These are phyloP conservation scores for Penicillium waksmanii DNA, from an alignment of 495 filamentous ascomycete species.

Conservation along the genomic window DNA sequence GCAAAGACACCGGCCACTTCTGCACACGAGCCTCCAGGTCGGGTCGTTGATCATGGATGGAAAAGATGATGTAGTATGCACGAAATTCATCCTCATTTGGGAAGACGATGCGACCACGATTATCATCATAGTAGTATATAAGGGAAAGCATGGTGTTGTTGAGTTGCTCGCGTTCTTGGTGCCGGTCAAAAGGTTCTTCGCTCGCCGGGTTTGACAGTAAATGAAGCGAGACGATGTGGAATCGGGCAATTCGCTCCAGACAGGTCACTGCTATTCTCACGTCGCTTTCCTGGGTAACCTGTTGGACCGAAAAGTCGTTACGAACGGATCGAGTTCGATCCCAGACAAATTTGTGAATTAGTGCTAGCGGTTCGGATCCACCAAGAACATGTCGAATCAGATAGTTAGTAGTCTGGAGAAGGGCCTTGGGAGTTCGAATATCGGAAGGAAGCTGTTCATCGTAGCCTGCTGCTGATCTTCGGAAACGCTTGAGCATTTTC, in stretches of 20 bases:
- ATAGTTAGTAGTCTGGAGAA: conserved; percentile 80
- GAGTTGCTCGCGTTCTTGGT: conserved; percentile 93
- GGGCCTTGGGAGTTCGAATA: conserved; percentile 75
- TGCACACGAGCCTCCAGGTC: conserved; percentile 76
- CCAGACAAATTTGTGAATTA: conserved; percentile 88
- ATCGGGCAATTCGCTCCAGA: conserved; percentile 86
- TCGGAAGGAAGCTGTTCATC: conserved; percentile 92
- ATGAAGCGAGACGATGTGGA: conserved; percentile 88
- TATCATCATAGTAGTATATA: conserved; percentile 86
- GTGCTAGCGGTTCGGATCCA: conserved; percentile 62
- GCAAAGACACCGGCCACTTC: conserved; percentile 64
- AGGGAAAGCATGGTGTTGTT: conserved; percentile 85
- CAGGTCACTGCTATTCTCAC: conserved; percentile 75
- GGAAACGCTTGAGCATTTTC: conserved; percentile 83
- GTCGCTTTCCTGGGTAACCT: conserved; percentile 67
- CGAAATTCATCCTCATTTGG: conserved; percentile 88
- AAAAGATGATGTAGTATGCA: conserved; percentile 85
- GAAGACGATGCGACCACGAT: conserved; percentile 53
- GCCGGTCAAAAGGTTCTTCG: conserved; percentile 76
- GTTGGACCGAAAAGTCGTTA: conserved; percentile 92
- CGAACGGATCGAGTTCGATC: conserved; percentile 90
- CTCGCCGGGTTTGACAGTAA: conserved; percentile 69
- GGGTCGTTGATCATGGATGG: conserved; percentile 69
- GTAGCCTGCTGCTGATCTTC: conserved; percentile 87
- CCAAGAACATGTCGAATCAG: conserved; percentile 75